Base-by-base conservation (phyloP, 192 early-diverging fungal genomes). In the Coemansia sp. region DNA sequence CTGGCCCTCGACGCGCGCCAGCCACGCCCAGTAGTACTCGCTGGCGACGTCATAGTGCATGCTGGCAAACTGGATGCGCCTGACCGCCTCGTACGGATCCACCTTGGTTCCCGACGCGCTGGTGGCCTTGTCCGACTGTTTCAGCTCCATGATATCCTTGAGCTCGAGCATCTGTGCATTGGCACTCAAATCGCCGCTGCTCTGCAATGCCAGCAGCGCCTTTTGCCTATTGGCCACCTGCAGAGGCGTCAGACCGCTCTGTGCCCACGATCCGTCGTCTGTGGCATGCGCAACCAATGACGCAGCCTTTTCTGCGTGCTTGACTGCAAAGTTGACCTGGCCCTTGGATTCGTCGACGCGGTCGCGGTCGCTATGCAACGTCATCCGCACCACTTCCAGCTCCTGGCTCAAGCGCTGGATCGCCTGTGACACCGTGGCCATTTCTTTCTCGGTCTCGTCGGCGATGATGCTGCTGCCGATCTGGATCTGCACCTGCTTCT, bases 1-100 rank as follows among this genome's bases (percentile, higher is more conserved):
- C 48, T 67, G 56, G 1, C 70, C 30, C 64, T 78, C 76, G 20
- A 59, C 71, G 30, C 70, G 66, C 18, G 66, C 8, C 38, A 78
- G 42, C 76, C 76, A 78, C 55, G 66, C 70, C 76, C 76, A 78
- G 60, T 69, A 78, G 67, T 78, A 78, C 42, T 78, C 76, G 57
- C 67, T 66, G 29, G 76, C 67, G 1, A 72, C 71, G 20, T 73
- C 63, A 29, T 69, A 51, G 67, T 73, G 57, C 54, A 78, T 63
- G 36, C 75, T 72, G 48, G 76, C 70, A 14, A 78, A 58, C 63
- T 73, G 70, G 33, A 78, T 78, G 10, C 76, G 56, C 7, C 76
- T 58, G 48, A 78, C 76, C 0, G 70, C 76, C 64, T 78, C 76
- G 12, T 58, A 68, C 16, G 70, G 60, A 12, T 72, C 70, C 12